Evolutionary conservation across 768 basidiomycete species (phyloP), one percentile per base, ranked within the genome.

Genomic region (Lactarius sp.): DNA sequence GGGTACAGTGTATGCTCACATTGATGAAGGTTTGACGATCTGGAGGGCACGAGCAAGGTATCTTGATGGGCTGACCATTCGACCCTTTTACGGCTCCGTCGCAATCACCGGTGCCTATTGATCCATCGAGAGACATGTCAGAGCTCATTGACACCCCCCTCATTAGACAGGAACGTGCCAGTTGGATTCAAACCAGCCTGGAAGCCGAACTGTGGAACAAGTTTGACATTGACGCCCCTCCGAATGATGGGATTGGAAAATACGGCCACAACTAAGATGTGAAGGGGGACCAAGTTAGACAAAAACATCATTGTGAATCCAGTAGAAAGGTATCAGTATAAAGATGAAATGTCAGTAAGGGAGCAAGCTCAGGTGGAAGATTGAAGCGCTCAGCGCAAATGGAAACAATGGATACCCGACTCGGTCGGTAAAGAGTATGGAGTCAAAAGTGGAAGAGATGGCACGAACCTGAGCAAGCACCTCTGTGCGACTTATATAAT

Each of bases 1-100:
- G 27, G 27, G 27, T 27, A 27, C 18, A 41, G 39, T 42, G 31
- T 22, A 37, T n/a, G 47, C 69, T 47, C 64, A 84, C 85, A n/a
- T 75, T 46, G 65, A 86, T 77, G 75, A 85, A 88, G 34, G 71
- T 72, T 13, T 72, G 70, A 62, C 80, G 79, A 62, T 79, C 74
- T 1, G 87, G 87, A 37, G 87, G 87, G 73, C 86, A 89, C 39
- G 74, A 69, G 70, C 85, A 88, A 3, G 87, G 87, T 20, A 89
- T 78, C 72, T 82, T 81, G 69, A 88, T 77, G 9, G 80, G 77
- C 34, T 78, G 73, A 2, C 85, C 86, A 37, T 81, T 76, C 8
- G 83, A 75, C 27, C 83, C 84, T 3, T 79, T 79, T 41, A 84
- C 79, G 1, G 80, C 79, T 6, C 87, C 87, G 63, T 88, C 85